Evolutionary conservation across 2,329 filamentous ascomycete genomes (phyloP).

Genomic region (Torrubiellomyces zombiae): DNA sequence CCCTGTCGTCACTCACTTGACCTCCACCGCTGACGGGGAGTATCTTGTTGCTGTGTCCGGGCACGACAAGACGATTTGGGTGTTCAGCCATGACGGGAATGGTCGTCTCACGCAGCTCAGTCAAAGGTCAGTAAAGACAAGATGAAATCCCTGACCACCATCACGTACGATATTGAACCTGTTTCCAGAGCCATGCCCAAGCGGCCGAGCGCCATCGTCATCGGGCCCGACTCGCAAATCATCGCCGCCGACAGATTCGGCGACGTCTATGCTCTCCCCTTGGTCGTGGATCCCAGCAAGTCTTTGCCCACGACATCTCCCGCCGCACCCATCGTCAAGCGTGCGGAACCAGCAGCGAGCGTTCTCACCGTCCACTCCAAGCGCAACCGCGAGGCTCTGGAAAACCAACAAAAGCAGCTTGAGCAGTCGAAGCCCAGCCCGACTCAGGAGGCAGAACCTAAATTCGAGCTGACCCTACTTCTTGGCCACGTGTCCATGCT

Average conservation of each 20-base stretch:
- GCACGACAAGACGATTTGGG: constrained; percentile 83
- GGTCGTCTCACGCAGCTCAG: constrained; percentile 52
- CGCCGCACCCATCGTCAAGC: constrained; percentile 11
- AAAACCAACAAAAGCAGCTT: constrained; percentile 36
- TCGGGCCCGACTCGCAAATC: constrained; percentile 58
- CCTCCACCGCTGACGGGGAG: constrained; percentile 43
- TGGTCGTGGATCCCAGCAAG: constrained; percentile 20
- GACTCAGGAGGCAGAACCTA: constrained; percentile 20
- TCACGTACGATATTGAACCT: background rate
- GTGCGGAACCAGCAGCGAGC: constrained; percentile 34
- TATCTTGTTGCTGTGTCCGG: constrained; percentile 65
- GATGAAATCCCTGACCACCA: too few species aligned
- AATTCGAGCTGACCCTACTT: constrained; percentile 61
- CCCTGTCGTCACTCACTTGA: constrained; percentile 53
- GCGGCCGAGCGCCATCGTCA: constrained; percentile 58
- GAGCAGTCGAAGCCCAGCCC: constrained; percentile 12
- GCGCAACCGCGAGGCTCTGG: constrained; percentile 43
- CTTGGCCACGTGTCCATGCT: constrained; percentile 94
- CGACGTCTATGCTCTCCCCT: constrained; percentile 78
- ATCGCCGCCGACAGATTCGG: constrained; percentile 89
- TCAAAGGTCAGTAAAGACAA: constrained; percentile 55
- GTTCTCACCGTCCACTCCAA: constrained; percentile 45
- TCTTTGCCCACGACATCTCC: constrained; percentile 6
- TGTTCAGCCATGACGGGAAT: constrained; percentile 51
- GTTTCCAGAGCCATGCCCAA: constrained; percentile 63